Evolutionary conservation across 83 land plant genomes (phyloP), one percentile per base, ranked within the genome.

Genomic region (Picea engelmannii): DNA sequence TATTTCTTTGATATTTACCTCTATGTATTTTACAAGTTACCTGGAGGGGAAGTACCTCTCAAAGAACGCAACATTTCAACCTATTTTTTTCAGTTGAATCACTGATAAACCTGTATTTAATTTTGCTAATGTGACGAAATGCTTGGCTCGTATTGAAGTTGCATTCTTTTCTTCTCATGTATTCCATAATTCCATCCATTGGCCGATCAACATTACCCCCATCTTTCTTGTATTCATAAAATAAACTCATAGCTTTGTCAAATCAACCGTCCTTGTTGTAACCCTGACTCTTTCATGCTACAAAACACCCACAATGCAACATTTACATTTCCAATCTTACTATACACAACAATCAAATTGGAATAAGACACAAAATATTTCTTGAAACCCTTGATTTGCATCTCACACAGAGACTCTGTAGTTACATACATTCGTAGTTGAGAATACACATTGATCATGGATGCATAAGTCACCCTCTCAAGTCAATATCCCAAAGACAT

Each of bases 341-440:
- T 62, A 40, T 82, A 78, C 81, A 78, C 40, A 16, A 21, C 82
- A 77, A 82, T 82, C 21, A 93, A 83, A 82, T 66, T 93, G 13
- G 90, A 82, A 62, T 93, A 93, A 1, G 93, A 93, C 55, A 93
- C 89, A 12, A 93, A 85, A 77, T 88, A 90, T 60, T 79, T 82
- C 78, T 83, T 84, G 76, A 80, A 93, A 58, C 95, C 95, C 68
- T 79, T 82, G 3, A 65, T 27, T 58, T 69, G 61, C 95, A 93
- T 89, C 68, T 89, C 87, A 2, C n/a, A 6, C 52, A 82, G 64
- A 52, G 11, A 18, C 76, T 93, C 93, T 17, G 92, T 90, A 80
- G 82, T 79, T 4, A 42, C 6, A 16, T 80, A 40, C 38, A 76
- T 81, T 3, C 86, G 86, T 17, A 87, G 63, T 5, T 80, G 76